phyloP scores from a whole-genome alignment of 2,329 filamentous ascomycete genomes.

The Penicillium sp. region DNA sequence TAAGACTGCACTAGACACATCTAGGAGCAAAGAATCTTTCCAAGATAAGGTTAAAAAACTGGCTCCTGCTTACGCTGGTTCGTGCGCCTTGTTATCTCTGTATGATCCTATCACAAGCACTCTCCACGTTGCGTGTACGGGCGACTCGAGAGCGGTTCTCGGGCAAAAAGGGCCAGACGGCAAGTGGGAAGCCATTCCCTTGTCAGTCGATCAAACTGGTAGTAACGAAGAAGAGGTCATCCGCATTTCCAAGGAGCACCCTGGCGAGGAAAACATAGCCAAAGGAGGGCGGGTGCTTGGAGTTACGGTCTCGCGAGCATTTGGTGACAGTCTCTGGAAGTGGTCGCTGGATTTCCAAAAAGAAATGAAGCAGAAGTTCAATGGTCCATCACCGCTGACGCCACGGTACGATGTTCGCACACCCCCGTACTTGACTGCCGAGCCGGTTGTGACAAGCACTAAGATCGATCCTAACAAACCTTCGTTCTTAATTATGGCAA shows the following conservation, averaged over 20 bases:
- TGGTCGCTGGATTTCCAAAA: constrained; percentile 54
- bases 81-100: constrained; percentile 62
- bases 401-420: constrained; percentile 41
- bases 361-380: constrained; percentile 28
- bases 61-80: constrained; percentile 47
- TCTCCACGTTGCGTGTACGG: constrained; percentile 63
- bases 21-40: constrained; percentile 16
- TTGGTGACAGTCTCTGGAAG: constrained; percentile 68
- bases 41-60: constrained; percentile 22
- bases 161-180: constrained; percentile 41
- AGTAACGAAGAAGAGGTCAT: constrained; percentile 58
- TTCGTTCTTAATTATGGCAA: constrained; percentile 64
- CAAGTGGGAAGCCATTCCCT: constrained; percentile 51
- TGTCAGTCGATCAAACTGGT: constrained; percentile 66
- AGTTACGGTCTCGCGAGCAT: constrained; percentile 60
- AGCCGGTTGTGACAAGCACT: constrained; percentile 61
- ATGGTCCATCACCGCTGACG: constrained; percentile 44
- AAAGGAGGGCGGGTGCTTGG: constrained; percentile 61
- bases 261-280: constrained; percentile 58
- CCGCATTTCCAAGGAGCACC: constrained; percentile 57
- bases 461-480: constrained; percentile 46
- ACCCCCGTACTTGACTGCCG: constrained; percentile 66
- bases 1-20: constrained; percentile 15
- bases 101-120: constrained; percentile 55
- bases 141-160: constrained; percentile 65